Evolutionary conservation across 164 flowering plant species (phyloP), one percentile per base, ranked within the genome.

Genomic region (Cinnamomum chago): DNA sequence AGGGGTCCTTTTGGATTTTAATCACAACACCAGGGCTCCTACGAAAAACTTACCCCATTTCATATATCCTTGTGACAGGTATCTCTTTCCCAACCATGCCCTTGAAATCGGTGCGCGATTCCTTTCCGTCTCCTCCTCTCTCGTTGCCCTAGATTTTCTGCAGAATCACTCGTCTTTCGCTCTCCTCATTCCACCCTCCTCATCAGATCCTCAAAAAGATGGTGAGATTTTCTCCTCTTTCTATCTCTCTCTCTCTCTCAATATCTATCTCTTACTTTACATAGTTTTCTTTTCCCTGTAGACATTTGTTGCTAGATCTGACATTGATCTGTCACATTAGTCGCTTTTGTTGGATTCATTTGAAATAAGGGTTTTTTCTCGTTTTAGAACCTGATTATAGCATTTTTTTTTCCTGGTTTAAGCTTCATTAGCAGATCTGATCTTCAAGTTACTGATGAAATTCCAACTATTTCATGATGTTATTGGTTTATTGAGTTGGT

Each of bases 91-190:
- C 40, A 30, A 18, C 9, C 64, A 3, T 22, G 27, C 68, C 68
- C 68, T 65, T 65, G 30, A 65, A 27, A 65, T 65, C 68, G 68
- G 35, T 25, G 67, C n/a, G 62, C 18, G 62, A 58, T 17, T 68
- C 70, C 24, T 51, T 28, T 65, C 35, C 68, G 20, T 71, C 58
- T 67, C 58, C 62, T 58, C 30, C 23, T 62, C 58, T 55, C 33
- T 62, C 66, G 23, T 52, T 72, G 70, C 78, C 73, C 76, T 75
- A 79, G 76, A 79, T 79, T 79, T 62, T 50, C 75, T 72, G 50
- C 76, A 23, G 40, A 4, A 58, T 22, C 58, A 18, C 30, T 74
- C 65, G 20, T 25, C 47, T 73, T 58, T 72, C 20, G 25, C 70
- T 72, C 73, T 27, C 70, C 55, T 77, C 55, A 66, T 60, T 68